Evolutionary conservation across 1,139 yeast genomes (phyloP), one percentile per base, ranked within the genome.

Genomic region (Kurtzmaniella quercitrusa): DNA sequence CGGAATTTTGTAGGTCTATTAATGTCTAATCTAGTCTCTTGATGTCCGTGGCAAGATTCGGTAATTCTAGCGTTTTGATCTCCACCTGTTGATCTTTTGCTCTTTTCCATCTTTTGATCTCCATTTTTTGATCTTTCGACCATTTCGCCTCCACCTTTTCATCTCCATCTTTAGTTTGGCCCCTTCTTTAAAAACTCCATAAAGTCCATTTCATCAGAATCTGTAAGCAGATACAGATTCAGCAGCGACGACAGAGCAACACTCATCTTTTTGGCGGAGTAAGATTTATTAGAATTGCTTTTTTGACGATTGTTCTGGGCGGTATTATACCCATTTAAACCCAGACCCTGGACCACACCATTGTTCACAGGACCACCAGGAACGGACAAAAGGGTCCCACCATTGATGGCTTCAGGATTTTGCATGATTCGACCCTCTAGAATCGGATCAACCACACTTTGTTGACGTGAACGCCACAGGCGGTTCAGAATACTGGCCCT

Each of bases 171-270:
- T 14, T 18, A 18, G 25, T 16, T 18, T 18, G 79, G 79, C 2
- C 78, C 79, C 34, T 59, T 62, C 25, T 65, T 67, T 43, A 77
- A 63, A 48, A 77, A 75, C 47, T 75, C 81, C 50, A 75, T 41
- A 46, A 77, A 66, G 52, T 76, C 81, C 64, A 75, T 65, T 42
- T 70, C 79, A 16, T 58, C 65, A n/a, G n/a, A 29, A 25, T 63
- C 68, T 1, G 56, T 57, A 17, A 36, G 15, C 25, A 19, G 25
- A 12, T 19, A n/a, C 25, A 36, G 27, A n/a, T 17, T 19, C 25
- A 36, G 27, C 21, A 36, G 11, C 8, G 38, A 36, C n/a, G 16
- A 9, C 12, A 11, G 25, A 6, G 17, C 16, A 2, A 21, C 23
- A 21, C 38, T 36, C 27, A 36, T 12, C 10, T 36, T 21, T 10